Base-by-base conservation (phyloP, 495 filamentous ascomycete species). In the Aspergillus olivimuriae region DNA sequence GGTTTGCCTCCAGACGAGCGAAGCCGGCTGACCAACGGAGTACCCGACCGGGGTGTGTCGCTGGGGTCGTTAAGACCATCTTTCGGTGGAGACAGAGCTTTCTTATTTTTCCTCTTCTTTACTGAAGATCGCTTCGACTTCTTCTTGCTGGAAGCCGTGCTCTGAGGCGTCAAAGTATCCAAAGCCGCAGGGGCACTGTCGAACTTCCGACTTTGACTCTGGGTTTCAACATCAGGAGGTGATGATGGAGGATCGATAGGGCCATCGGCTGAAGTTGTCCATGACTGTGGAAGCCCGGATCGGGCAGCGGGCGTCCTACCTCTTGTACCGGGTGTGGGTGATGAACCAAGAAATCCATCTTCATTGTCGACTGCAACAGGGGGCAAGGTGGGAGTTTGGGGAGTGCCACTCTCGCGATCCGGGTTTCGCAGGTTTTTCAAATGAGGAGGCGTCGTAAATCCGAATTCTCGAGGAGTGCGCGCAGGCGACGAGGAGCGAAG, bases 341-440 rank as follows among this genome's bases (percentile, higher is more conserved):
- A 92, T n/a, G 86, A 94, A 2, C 77, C 78, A 32, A 91, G 69
- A 51, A 78, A 87, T 12, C 78, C 75, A 58, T 84, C 76, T 56
- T 81, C 52, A 52, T 66, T 54, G 38, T 71, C 53, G 20, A 55
- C 43, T 34, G 62, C 40, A n/a, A 55, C 53, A 10, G 60, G 51
- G n/a, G 63, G 61, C 6, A 77, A 58, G 12, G 63, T 73, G 12
- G 76, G 76, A 11, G 77, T 79, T 31, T 66, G 55, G 3, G 69
- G 66, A 14, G 67, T 62, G 36, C 57, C 63, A 37, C 41, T 39
- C 1, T 47, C 44, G 12, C 47, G 41, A 15, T 49, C 56, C 10
- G 40, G 51, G 23, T 54, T 50, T 21, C 39, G 55, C 14, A 64
- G 46, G 44, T 48, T 50, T 17, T 55, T 54, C 34, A 65, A 36